Evolutionary conservation across 2,329 filamentous ascomycete genomes (phyloP).

Genomic region (Diaporthe aspalathi): DNA sequence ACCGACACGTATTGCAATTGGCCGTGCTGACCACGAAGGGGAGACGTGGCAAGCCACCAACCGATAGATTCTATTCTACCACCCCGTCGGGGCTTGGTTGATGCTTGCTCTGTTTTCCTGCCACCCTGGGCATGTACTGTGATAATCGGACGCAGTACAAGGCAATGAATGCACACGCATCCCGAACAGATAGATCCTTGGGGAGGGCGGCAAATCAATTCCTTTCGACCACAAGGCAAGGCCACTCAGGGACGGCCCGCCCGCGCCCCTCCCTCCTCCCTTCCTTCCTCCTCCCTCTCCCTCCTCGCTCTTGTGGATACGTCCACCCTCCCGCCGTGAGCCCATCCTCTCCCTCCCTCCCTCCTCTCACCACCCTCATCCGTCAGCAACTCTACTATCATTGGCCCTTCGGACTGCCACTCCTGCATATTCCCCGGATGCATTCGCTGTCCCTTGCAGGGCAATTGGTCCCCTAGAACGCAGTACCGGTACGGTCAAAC

Average conservation of each 20-base stretch:
- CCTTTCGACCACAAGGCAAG: not conserved
- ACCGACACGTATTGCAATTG: not conserved
- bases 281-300: no score
- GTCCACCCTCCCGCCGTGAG: constrained; percentile 4
- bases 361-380: no score
- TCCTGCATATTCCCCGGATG: constrained; percentile 19
- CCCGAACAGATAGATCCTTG: not conserved
- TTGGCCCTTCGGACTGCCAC: constrained; percentile 21
- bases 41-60: constrained; percentile 22
- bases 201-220: no score
- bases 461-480: constrained; percentile 12
- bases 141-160: no score
- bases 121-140: no score
- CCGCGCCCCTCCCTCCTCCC: constrained; percentile 25
- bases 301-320: not conserved
- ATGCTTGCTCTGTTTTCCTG: not conserved
- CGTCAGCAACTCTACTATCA: no score
- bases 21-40: not conserved
- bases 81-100: constrained; percentile 3
- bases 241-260: constrained; percentile 34
- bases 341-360: not conserved
- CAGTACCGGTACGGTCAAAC: not conserved
- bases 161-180: not conserved
- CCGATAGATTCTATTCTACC: constrained; percentile 18
- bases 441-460: constrained; percentile 34